Conservation (phyloP, 1,284 basidiomycete genomes). For the Trametes versicolor region DNA sequence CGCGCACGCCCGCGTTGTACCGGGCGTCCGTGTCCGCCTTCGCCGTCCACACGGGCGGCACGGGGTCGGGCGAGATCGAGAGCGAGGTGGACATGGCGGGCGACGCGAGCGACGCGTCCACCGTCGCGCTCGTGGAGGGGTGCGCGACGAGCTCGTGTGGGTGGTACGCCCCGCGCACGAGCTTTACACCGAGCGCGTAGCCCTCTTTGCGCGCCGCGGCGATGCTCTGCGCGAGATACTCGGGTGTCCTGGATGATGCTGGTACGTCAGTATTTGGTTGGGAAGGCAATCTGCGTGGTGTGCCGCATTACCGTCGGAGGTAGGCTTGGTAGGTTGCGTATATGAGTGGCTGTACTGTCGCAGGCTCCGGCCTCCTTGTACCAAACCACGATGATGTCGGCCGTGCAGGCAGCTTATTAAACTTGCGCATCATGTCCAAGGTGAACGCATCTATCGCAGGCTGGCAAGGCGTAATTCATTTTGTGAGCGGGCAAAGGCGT, state of each 20-base stretch:
- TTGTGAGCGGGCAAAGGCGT: background rate
- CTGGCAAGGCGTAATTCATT: constrained; percentile 43
- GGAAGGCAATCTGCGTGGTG: background rate
- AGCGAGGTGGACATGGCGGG: constrained; percentile 41
- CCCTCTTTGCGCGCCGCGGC: constrained; percentile 73
- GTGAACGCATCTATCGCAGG: constrained; percentile 86
- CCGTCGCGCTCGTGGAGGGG: constrained; percentile 33
- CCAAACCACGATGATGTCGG: constrained; percentile 29
- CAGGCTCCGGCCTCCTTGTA: background rate
- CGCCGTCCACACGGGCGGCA: constrained; percentile 73
- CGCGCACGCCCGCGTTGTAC: constrained; percentile 75
- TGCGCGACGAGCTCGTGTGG: constrained; percentile 75
- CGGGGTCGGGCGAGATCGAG: constrained; percentile 63
- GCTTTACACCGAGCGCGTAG: constrained; percentile 91
- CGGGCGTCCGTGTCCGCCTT: constrained; percentile 85
- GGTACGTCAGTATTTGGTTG: background rate
- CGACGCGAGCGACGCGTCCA: constrained; percentile 41
- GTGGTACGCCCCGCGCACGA: constrained; percentile 96
- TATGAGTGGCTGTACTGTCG: constrained; percentile 65
- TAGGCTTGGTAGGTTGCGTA: constrained; percentile 91
- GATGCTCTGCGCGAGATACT: constrained; percentile 73
- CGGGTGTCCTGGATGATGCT: constrained; percentile 60
- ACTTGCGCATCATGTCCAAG: constrained; percentile 78
- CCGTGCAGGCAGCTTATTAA: constrained; percentile 64
- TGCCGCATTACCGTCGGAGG: constrained; percentile 64